Conservation (phyloP, 495 filamentous ascomycete species). For the Pseudoneurospora amorphoporcata region DNA sequence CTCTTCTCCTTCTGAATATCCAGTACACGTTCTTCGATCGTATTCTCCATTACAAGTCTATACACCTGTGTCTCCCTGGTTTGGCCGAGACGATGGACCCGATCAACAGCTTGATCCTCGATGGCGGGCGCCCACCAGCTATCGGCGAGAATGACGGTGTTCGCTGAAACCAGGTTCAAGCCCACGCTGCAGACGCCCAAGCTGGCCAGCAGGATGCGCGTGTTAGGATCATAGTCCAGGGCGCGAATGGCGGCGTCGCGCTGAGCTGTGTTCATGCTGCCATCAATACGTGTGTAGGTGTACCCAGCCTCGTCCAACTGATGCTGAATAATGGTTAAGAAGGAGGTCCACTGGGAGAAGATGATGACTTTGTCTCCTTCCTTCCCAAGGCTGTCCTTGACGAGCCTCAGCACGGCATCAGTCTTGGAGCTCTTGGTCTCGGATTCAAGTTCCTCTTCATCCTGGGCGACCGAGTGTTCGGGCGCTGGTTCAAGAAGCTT, state of each 20-base stretch:
- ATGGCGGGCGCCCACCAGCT: slow-evolving; percentile 90
- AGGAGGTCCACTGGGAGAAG: slow-evolving; percentile 91
- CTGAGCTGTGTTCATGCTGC: slow-evolving; percentile 56
- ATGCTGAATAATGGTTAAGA: slow-evolving; percentile 66
- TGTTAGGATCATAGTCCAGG: slow-evolving; percentile 57
- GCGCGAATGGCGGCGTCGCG: slow-evolving; percentile 61
- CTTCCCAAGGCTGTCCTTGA: slow-evolving; percentile 59
- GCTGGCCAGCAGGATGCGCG: slow-evolving; percentile 72
- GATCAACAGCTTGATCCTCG: slow-evolving; percentile 88
- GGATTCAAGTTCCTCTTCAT: slow-evolving; percentile 42
- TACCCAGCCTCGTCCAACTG: slow-evolving; percentile 54
- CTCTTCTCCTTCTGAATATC: slow-evolving; percentile 76
- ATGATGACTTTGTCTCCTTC: slow-evolving; percentile 71
- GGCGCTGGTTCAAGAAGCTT: slow-evolving; percentile 53
- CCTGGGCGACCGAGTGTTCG: slow-evolving; percentile 35
- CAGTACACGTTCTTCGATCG: slow-evolving; percentile 78
- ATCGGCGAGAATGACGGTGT: slow-evolving; percentile 76
- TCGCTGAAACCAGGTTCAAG: slow-evolving; percentile 79
- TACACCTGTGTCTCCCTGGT: slow-evolving; percentile 68
- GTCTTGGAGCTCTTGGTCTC: slow-evolving; percentile 72
- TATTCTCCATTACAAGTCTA: slow-evolving; percentile 72
- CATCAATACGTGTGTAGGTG: slow-evolving; percentile 70
- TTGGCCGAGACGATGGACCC: slow-evolving; percentile 83
- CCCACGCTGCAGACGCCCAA: slow-evolving; percentile 79
- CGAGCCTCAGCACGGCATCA: slow-evolving; percentile 67